Conservation (phyloP, 768 basidiomycete genomes). For the Trametes sanguinea region DNA sequence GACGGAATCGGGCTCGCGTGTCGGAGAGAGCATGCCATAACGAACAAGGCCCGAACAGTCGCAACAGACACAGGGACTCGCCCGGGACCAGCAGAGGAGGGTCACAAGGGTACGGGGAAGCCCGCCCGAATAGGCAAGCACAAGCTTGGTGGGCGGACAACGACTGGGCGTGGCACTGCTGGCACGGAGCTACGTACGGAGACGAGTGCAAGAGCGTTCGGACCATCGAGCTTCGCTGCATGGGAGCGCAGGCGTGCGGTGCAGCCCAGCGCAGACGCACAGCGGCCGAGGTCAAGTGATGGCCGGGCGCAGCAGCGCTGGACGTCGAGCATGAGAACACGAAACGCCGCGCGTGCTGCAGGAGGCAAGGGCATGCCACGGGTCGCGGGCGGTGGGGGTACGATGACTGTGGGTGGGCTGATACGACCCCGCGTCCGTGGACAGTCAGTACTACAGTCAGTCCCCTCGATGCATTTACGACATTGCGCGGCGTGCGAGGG, state of each 20-base stretch:
- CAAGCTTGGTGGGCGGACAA: constrained; percentile 2
- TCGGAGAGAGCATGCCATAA: background rate
- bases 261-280: background rate
- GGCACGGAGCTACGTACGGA: constrained; percentile 3
- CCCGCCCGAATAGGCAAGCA: constrained; percentile 1
- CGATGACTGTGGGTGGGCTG: background rate
- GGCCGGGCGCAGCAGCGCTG: constrained; percentile 14
- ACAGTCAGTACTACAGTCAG: background rate
- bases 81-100: background rate
- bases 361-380: constrained; percentile 10
- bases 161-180: background rate
- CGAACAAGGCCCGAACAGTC: too few species aligned
- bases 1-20: background rate
- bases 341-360: constrained; percentile 12
- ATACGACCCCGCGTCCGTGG: constrained; percentile 11
- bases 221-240: constrained; percentile 5
- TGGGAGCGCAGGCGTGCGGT: background rate
- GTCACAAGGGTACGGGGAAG: constrained; percentile 9
- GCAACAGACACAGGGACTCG: background rate
- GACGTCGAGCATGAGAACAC: constrained; percentile 20
- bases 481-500: constrained; percentile 6
- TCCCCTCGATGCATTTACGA: constrained; percentile 7
- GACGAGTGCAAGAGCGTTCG: background rate
- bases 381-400: background rate
- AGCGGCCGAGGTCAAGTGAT: constrained; percentile 19